Evolutionary conservation across 2,329 filamentous ascomycete genomes (phyloP), one percentile per base, ranked within the genome.

Genomic region (Bipolaris gigantea): DNA sequence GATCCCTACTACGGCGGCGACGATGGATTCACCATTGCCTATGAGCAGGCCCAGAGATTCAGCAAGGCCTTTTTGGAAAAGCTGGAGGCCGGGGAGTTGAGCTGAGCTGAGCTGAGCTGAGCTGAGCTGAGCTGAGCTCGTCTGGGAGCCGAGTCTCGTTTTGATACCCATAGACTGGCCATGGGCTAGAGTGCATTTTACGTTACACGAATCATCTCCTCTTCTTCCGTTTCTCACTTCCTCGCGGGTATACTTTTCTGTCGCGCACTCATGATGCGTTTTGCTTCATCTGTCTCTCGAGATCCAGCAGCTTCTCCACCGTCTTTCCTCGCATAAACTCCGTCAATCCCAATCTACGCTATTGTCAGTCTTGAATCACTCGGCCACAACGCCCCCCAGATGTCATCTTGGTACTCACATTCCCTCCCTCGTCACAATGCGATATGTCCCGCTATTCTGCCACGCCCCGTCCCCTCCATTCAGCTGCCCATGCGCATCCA

Each of bases 1-100:
- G 94, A 97, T 73, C 94, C 94, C 13, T 99, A 97, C 77, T 97
- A 97, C 73, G 92, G 69, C 16, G 62, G 57, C 21, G 63, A 57
- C 16, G 47, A 46, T 9, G 57, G 48, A 13, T 59, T 56, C 46
- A 45, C 36, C 33, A 19, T 48, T 35, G 90, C 92, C n/a, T 97
- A 89, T 75, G 85, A 93, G 76, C 92, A 97, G 80, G 88, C 88
- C 59, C 78, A 81, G 55, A 80, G 88, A 57, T 96, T 95, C 72
- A 87, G 89, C 2, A 82, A 81, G 70, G 91, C 89, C 50, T 92
- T 97, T 66, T 65, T 96, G 60, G 80, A 82, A 66, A 80, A 86
- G 41, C 85, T 80, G 58, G 78, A 80, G 64, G 64, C 63, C 45
- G 70, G 73, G 1, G 63, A 69, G 55, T 36, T 72, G 56, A 64